Evolutionary conservation across 1,284 basidiomycete species (phyloP).

Genomic region (Apiotrichum laibachii): DNA sequence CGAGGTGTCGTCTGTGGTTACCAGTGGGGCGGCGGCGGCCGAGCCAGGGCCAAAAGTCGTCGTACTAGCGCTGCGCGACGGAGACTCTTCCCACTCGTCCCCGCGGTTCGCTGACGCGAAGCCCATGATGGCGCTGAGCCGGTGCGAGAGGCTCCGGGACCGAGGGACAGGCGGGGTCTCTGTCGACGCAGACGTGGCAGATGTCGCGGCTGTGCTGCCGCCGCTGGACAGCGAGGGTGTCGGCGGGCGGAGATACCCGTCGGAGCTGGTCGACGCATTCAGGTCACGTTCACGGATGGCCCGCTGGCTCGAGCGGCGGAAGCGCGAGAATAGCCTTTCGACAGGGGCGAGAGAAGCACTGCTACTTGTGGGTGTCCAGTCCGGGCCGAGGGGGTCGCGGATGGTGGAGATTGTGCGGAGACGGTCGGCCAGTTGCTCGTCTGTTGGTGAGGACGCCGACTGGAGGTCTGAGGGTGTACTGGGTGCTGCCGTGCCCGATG

Average conservation of each 20-base stretch:
- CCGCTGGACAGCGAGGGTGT: constrained; percentile 1
- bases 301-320: constrained; percentile 20
- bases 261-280: background rate
- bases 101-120: constrained; percentile 12
- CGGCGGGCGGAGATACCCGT: constrained; percentile 3
- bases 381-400: constrained; percentile 29
- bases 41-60: constrained; percentile 1
- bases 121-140: constrained; percentile 26
- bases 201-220: background rate
- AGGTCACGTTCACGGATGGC: background rate
- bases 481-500: background rate
- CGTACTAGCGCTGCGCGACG: constrained; percentile 4
- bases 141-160: constrained; percentile 8
- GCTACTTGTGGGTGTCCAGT: constrained; percentile 22
- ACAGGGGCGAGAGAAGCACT: constrained; percentile 6
- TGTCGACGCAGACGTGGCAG: background rate
- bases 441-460: constrained; percentile 18
- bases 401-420: constrained; percentile 34
- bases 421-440: constrained; percentile 35
- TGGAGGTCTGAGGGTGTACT: background rate
- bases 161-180: background rate
- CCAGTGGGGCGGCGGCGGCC: constrained; percentile 3
- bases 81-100: constrained; percentile 4
- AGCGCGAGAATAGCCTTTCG: constrained; percentile 21
- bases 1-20: constrained; percentile 1